These are phyloP conservation scores for Paradendryphiella salina DNA, from an alignment of 2,329 filamentous ascomycete species.

Conservation along the genomic window DNA sequence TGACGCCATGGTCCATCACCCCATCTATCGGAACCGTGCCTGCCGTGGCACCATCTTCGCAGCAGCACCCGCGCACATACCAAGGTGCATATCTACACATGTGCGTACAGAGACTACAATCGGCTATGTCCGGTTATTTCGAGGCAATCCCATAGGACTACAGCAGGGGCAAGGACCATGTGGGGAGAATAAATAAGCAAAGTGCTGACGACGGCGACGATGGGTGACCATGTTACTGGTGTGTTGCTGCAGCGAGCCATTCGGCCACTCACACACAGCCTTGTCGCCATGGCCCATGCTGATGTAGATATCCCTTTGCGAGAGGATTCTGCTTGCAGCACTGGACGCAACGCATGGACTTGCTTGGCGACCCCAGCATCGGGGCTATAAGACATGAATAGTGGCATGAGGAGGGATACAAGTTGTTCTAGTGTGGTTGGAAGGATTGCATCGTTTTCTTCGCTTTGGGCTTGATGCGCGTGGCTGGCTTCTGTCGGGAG, in stretches of 20 bases:
- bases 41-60: too few relatives aligned
- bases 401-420: neutral
- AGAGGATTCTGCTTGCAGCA: neutral
- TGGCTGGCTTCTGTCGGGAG: neutral
- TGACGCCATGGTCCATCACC: too few relatives aligned
- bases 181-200: too few relatives aligned
- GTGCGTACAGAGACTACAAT: too few relatives aligned
- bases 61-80: too few relatives aligned
- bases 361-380: constrained; percentile 3
- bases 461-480: neutral
- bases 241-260: neutral
- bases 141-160: too few relatives aligned
- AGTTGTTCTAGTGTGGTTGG: neutral
- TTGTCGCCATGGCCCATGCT: neutral
- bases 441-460: neutral
- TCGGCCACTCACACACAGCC: neutral
- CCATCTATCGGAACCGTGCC: too few relatives aligned
- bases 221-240: neutral
- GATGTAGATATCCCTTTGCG: constrained; percentile 8
- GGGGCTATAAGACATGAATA: neutral
- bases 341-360: neutral
- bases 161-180: too few relatives aligned
- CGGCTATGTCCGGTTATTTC: too few relatives aligned
- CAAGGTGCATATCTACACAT: too few relatives aligned
- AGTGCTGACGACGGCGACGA: neutral